phyloP scores from a whole-genome alignment of 768 basidiomycete genomes.

The Leccinum incarnatum region DNA sequence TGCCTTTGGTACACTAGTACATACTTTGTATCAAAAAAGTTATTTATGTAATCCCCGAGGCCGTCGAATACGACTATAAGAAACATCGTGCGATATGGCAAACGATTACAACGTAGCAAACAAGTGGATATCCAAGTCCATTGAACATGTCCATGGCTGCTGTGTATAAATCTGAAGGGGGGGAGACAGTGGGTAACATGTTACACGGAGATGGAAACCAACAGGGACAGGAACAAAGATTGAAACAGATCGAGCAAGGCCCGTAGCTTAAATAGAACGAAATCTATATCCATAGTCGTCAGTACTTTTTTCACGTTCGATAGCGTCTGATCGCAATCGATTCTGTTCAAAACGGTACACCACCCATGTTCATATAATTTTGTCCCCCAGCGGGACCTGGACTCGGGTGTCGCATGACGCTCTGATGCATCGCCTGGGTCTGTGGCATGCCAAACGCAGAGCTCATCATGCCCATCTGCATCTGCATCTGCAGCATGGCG shows the following conservation, averaged over 20 bases:
- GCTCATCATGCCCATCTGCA: constrained; percentile 47
- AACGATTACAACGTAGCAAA: constrained; percentile 53
- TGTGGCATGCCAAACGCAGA: constrained; percentile 52
- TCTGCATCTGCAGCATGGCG: constrained; percentile 44
- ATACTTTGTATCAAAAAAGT: not conserved
- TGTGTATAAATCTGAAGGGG: constrained; percentile 27
- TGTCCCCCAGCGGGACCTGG: constrained; percentile 52
- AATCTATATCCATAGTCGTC: constrained; percentile 27
- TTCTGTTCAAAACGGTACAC: constrained; percentile 29
- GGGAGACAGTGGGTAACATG: constrained; percentile 29
- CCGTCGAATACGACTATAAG: constrained; percentile 13
- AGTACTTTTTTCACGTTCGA: constrained; percentile 9
- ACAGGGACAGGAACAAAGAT: constrained; percentile 15
- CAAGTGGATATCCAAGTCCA: constrained; percentile 53
- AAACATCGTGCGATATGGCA: constrained; percentile 5
- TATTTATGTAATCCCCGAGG: not conserved
- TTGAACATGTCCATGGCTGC: constrained; percentile 42
- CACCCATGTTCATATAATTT: constrained; percentile 44
- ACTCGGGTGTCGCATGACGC: constrained; percentile 80
- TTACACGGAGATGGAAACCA: constrained; percentile 22
- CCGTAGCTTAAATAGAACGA: constrained; percentile 16
- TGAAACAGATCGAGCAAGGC: constrained; percentile 16
- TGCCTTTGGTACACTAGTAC: not conserved
- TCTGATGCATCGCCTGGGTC: constrained; percentile 79
- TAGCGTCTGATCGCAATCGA: constrained; percentile 9